Percentiles rank a stretch among this genome's conserved stretches.
These are phyloP conservation scores for Pichia sp. DNA, from an alignment of 1,139 yeast genomes.

Conservation along the genomic window DNA sequence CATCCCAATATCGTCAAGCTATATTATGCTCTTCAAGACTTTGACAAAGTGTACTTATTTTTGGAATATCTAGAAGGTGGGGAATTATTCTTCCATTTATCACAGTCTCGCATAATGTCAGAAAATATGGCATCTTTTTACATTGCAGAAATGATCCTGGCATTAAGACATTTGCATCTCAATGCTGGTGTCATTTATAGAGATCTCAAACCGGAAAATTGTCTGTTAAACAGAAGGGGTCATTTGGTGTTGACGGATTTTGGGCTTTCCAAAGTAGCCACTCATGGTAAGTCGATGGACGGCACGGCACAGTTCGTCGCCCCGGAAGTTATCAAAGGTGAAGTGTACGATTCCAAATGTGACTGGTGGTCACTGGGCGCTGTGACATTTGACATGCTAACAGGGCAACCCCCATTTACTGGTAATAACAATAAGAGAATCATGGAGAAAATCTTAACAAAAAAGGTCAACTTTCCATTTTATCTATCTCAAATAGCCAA, in stretches of 20 bases:
- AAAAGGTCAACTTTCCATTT: constrained; percentile 71
- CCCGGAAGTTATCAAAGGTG: constrained; percentile 83
- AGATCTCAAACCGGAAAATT: constrained; percentile 90
- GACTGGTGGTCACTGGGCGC: constrained; percentile 96
- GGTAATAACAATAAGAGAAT: constrained; percentile 82
- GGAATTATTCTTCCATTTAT: constrained; percentile 79
- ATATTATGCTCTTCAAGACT: constrained; percentile 85
- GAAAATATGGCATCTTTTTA: constrained; percentile 81
- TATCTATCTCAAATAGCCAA: constrained; percentile 83
- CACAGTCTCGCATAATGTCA: constrained; percentile 43
- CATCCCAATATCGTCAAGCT: constrained; percentile 84
- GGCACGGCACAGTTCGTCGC: constrained; percentile 98
- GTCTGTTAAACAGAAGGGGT: constrained; percentile 71
- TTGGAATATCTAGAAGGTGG: constrained; percentile 90
- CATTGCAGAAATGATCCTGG: constrained; percentile 79
- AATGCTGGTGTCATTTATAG: constrained; percentile 81
- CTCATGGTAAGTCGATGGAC: constrained; percentile 57
- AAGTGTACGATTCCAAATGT: constrained; percentile 75
- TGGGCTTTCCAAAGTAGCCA: constrained; percentile 71
- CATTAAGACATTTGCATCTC: constrained; percentile 68
- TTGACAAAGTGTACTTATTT: constrained; percentile 77
- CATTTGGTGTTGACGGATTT: constrained; percentile 87
- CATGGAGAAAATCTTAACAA: constrained; percentile 72
- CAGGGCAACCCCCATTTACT: constrained; percentile 93
- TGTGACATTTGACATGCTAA: constrained; percentile 74